These are phyloP conservation scores for Triticum dicoccoides DNA, from an alignment of 176 grass and related monocot genomes.

Conservation along the genomic window DNA sequence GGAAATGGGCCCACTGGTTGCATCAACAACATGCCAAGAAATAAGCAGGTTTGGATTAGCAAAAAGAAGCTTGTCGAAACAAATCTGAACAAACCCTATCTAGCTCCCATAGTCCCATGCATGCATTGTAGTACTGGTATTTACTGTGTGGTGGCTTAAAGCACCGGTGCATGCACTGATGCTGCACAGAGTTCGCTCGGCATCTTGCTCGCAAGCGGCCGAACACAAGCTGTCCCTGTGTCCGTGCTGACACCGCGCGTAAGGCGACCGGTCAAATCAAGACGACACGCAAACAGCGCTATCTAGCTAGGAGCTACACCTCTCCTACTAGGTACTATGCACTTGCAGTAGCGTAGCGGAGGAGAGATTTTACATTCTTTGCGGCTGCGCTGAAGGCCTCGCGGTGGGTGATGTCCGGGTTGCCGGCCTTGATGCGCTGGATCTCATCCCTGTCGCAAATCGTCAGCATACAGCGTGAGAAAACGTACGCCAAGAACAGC, in stretches of 20 bases:
- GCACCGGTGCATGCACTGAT: slow-evolving; percentile 16
- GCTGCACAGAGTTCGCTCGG: slow-evolving; percentile 11
- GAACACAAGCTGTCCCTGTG: slow-evolving; percentile 38
- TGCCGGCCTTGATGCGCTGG: slow-evolving; percentile 97
- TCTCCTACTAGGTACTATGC: not conserved
- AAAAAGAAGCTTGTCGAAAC: slow-evolving; percentile 15
- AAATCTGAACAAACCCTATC: slow-evolving; percentile 33
- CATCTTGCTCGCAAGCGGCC: slow-evolving; percentile 34
- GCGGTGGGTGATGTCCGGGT: slow-evolving; percentile 96
- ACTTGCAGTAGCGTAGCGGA: not conserved
- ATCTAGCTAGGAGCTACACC: not conserved
- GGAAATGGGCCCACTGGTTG: slow-evolving; percentile 96
- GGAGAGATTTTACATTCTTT: slow-evolving; percentile 78
- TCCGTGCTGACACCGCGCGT: slow-evolving; percentile 41
- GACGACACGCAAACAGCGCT: slow-evolving; percentile 35
- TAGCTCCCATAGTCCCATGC: not conserved
- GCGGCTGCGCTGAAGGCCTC: slow-evolving; percentile 99
- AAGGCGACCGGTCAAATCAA: slow-evolving; percentile 55
- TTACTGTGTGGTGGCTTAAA: slow-evolving; percentile 28
- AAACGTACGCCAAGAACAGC: not conserved
- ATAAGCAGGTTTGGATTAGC: slow-evolving; percentile 25
- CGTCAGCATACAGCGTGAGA: not conserved
- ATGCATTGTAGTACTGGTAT: not conserved
- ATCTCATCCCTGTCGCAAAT: slow-evolving; percentile 82
- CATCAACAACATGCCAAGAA: slow-evolving; percentile 17